phyloP scores from a whole-genome alignment of 305 asterid species.

The Fraxinus dipetala region DNA sequence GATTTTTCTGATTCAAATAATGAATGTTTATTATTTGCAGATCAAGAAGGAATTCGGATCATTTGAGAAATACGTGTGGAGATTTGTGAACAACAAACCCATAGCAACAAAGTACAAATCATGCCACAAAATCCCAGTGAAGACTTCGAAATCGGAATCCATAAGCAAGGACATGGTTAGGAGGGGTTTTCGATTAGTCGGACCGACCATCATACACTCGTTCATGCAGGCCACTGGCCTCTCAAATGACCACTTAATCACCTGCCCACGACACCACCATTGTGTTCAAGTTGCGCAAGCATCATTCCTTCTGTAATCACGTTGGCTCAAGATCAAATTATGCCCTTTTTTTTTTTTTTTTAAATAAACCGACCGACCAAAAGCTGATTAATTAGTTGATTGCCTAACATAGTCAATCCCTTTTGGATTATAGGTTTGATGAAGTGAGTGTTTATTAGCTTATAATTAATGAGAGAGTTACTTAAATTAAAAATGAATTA shows the following conservation, averaged over 20 bases:
- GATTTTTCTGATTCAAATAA: neutral
- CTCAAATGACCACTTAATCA: constrained; percentile 70
- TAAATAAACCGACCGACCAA: neutral
- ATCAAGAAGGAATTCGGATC: constrained; percentile 51
- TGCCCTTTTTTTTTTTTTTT: neutral
- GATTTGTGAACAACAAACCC: constrained; percentile 63
- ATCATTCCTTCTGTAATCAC: constrained; percentile 32
- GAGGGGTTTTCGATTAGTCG: constrained; percentile 72
- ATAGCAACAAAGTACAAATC: constrained; percentile 53
- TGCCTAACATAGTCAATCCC: neutral
- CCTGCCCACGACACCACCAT: constrained; percentile 63
- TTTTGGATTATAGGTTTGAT: neutral
- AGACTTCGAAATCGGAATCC: constrained; percentile 79
- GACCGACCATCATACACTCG: constrained; percentile 74
- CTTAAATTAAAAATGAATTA: neutral
- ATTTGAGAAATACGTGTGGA: constrained; percentile 67
- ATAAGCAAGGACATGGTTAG: constrained; percentile 83
- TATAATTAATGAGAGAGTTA: constrained; percentile 15
- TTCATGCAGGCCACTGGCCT: constrained; percentile 90
- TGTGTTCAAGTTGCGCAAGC: constrained; percentile 32
- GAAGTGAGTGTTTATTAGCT: neutral
- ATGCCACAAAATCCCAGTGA: constrained; percentile 69
- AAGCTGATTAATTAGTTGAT: neutral
- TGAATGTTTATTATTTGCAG: constrained; percentile 27
- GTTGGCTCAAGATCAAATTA: neutral